Base-by-base conservation (phyloP, 1,284 basidiomycete genomes). In the Pseudomicrostroma phylloplanum region DNA sequence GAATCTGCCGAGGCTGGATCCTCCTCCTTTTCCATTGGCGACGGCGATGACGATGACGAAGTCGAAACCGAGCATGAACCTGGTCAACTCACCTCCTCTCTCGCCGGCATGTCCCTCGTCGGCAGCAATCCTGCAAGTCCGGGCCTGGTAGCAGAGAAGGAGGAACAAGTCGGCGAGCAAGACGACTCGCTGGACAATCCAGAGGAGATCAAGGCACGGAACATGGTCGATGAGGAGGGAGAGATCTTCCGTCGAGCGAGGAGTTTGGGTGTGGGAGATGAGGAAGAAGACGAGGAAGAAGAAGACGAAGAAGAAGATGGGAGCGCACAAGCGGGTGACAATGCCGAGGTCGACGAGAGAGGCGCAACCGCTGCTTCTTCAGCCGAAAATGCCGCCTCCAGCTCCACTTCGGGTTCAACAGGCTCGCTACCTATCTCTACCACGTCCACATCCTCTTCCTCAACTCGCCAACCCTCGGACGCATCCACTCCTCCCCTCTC, bases 201-300 rank as follows among this genome's bases (percentile, higher is more conserved):
- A 54, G 17, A 25, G 13, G 51, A 54, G 21, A 25, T 23, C 21
- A 21, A 26, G 51, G 51, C 51, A 15, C 15, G 21, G 21, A 26
- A 25, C 25, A 54, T 54, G 51, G 51, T 54, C 3, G 51, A 54
- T 40, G 76, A 78, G 59, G 76, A 78, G 40, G 70, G 66, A 15
- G 71, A 70, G 43, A 57, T 77, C 12, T 78, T 78, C 59, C 60
- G 76, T 1, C 67, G 64, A 39, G 73, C 76, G 4, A 59, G 63
- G 25, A 67, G 67, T 48, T 39, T 73, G 12, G 54, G 63, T 0
- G 42, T 69, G 6, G 65, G 69, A 51, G 64, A 55, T 13, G 66
- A 62, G 8, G 55, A 41, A 6, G 60, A 58, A 1, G 43, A 48
- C 4, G 43, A 48, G 15, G 17, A n/a, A 12, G 15, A 17, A 4